Percentiles rank a stretch among this genome's conserved stretches.
phyloP scores from a whole-genome alignment of 2,329 filamentous ascomycete genomes.

The Pezicula carpinea region DNA sequence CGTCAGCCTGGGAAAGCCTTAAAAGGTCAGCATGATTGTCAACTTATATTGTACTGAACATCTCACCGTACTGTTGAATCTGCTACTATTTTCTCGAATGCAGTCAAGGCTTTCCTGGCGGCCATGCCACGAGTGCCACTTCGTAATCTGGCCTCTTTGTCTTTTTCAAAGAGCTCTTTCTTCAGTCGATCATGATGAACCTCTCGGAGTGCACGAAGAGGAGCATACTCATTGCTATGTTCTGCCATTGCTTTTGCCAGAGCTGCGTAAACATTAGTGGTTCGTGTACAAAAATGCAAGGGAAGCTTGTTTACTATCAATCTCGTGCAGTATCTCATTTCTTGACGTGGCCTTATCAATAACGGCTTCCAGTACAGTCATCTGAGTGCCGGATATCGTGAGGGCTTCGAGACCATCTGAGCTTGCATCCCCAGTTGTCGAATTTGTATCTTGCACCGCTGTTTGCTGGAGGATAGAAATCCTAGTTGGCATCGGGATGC shows the following conservation, averaged over 20 bases:
- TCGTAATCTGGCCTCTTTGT: constrained; percentile 68
- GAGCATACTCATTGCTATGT: constrained; percentile 47
- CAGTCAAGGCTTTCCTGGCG: constrained; percentile 69
- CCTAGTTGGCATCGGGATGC: constrained; percentile 61
- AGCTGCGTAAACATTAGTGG: constrained; percentile 29
- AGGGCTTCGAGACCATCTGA: constrained; percentile 6
- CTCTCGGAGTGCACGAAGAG: constrained; percentile 55
- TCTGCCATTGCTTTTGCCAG: constrained; percentile 56
- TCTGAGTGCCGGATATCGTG: constrained; percentile 23
- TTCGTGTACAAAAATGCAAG: neutral
- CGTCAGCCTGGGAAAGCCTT: constrained; percentile 44
- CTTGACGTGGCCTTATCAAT: constrained; percentile 55
- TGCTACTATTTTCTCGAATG: constrained; percentile 62
- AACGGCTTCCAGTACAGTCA: constrained; percentile 62
- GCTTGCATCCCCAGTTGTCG: constrained; percentile 29
- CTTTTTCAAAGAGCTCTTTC: constrained; percentile 60
- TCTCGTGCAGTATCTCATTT: constrained; percentile 55
- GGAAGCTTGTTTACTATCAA: constrained; percentile 46
- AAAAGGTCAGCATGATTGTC: neutral
- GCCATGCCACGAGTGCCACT: constrained; percentile 72
- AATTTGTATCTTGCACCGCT: constrained; percentile 23
- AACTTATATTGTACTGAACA: neutral
- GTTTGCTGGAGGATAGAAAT: constrained; percentile 70
- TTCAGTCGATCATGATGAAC: constrained; percentile 59
- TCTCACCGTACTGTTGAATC: constrained; percentile 37